A percentile compares a stretch with the other conserved stretches of the same genome.
Conservation (phyloP, 2,329 filamentous ascomycete genomes). For the Talaromyces sp. region DNA sequence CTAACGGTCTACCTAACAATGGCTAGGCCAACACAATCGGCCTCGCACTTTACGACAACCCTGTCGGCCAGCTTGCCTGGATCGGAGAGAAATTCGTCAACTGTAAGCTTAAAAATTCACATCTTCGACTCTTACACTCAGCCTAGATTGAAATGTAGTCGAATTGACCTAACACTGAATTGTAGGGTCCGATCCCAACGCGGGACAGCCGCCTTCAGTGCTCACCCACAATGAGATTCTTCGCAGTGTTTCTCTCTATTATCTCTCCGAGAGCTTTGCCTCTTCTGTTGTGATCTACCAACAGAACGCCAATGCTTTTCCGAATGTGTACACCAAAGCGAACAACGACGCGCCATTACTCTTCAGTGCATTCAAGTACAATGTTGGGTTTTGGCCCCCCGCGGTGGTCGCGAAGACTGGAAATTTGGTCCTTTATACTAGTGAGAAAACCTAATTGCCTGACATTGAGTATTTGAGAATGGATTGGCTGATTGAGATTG, state of each 20-base stretch:
- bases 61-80: slow-evolving; percentile 35
- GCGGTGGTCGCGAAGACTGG: neutral
- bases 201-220: neutral
- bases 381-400: neutral
- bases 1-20: neutral
- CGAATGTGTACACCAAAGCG: neutral
- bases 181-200: slow-evolving; percentile 4
- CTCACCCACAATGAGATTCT: neutral
- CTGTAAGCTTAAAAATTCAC: neutral
- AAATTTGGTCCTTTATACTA: slow-evolving; percentile 1
- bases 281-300: slow-evolving; percentile 1
- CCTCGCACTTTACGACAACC: slow-evolving; percentile 31
- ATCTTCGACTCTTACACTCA: neutral
- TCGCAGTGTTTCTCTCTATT: neutral
- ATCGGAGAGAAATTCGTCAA: slow-evolving; percentile 17
- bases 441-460: neutral
- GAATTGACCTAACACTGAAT: neutral
- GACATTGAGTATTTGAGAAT: neutral
- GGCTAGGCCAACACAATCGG: slow-evolving; percentile 33
- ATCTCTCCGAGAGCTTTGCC: neutral
- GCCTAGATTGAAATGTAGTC: neutral
- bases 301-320: neutral
- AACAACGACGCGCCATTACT: neutral
- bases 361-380: neutral
- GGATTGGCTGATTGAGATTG: neutral